Conservation (phyloP, 345 rosid species). For the Citrus reticulata region DNA sequence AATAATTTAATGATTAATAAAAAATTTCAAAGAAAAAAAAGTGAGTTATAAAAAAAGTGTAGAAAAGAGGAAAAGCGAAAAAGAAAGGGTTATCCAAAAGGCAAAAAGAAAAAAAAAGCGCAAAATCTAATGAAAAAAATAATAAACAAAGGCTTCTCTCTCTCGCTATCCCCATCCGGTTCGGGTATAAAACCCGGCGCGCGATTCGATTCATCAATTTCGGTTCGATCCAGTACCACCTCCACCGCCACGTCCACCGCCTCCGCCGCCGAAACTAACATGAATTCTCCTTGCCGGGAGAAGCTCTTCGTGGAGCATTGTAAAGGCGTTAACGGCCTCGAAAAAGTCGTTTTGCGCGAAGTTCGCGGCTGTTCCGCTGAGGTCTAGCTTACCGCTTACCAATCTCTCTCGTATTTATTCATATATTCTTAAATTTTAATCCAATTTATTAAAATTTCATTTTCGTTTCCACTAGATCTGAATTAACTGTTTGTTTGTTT, state of each 20-base stretch:
- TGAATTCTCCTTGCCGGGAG: neutral
- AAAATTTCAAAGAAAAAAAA: too few species aligned
- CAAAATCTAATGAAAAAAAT: neutral
- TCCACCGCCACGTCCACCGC: too few species aligned
- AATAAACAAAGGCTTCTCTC: neutral
- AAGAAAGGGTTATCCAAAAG: neutral
- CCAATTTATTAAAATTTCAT: neutral
- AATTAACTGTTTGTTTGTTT: neutral
- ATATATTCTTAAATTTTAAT: neutral
- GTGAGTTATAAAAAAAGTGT: too few species aligned
- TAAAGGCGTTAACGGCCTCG: conserved; percentile 72
- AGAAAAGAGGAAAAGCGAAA: neutral
- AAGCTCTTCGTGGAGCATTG: conserved; percentile 36
- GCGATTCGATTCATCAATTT: neutral
- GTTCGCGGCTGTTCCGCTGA: conserved; percentile 57
- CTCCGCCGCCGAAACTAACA: neutral
- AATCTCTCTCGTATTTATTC: too few species aligned
- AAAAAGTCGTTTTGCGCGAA: conserved; percentile 65
- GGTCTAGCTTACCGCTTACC: conserved; percentile 28
- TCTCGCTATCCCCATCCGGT: neutral
- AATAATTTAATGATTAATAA: too few species aligned
- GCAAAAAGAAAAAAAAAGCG: neutral
- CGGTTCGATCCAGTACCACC: conserved; percentile 3
- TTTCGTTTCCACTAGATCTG: neutral
- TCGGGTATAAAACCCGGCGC: neutral